Base-by-base conservation (phyloP, 495 filamentous ascomycete genomes). In the Aspergillus nanangensis region DNA sequence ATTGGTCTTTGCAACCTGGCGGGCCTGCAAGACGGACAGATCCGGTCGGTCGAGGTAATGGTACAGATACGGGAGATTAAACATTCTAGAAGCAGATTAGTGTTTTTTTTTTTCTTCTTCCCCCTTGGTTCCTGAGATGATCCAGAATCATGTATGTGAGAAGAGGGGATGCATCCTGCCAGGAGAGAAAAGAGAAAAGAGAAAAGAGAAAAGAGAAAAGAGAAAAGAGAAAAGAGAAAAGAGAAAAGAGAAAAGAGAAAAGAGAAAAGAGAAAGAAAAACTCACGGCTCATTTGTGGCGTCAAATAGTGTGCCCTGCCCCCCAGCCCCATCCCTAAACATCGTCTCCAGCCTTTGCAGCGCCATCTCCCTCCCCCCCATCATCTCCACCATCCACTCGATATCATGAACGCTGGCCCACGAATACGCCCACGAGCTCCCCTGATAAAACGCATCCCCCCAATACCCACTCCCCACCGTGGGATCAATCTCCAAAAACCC, bases 1-100 rank as follows among this genome's bases (percentile, higher is more conserved):
- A 42, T 71, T 59, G 4, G 48, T 36, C 44, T 70, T 72, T 18
- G 69, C 66, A 20, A 72, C 57, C 10, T 61, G 40, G 5, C 68
- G 65, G 18, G 67, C 63, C 19, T 49, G 60, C 15, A 42, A 32
- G 4, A 71, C 69, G 0, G 66, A 69, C 5, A 80, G 66, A 48
- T 82, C 76, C 48, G 83, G 84, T 32, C 76, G 71, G 47, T 72
- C 72, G 35, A 78, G 75, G 62, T 75, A 90, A 62, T 88, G 79
- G 70, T 82, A 88, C 0, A 88, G 73, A 58, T 87, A 90, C 0
- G 83, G 83, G 3, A 79, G 71, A 3, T 76, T 76, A 67, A 90
- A 88, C 72, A 72, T 66, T 10, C 67, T 71, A 11, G 18, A 19
- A 11, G 7, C 5, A 7, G 25, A 11, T 29, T 29, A 29, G 25